Conservation (phyloP, 2,329 filamentous ascomycete species). For the Ophiocordyceps camponoti-rufipedis region DNA sequence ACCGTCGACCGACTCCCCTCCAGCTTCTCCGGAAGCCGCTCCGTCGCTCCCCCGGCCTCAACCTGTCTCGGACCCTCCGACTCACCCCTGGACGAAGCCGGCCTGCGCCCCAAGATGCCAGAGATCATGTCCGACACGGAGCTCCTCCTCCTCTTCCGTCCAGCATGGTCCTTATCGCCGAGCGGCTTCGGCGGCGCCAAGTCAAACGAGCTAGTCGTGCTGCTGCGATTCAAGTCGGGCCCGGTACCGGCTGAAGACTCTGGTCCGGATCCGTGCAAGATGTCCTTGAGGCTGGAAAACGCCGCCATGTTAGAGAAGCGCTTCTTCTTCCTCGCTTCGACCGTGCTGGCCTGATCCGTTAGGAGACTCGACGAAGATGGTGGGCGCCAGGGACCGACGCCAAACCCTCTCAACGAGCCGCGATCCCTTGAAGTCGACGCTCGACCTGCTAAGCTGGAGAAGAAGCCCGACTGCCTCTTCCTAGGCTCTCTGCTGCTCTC, state of each 20-base stretch:
- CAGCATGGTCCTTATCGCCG: constrained; percentile 3
- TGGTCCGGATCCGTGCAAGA: constrained; percentile 9
- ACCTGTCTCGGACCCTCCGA: constrained; percentile 3
- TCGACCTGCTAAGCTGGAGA: constrained; percentile 11
- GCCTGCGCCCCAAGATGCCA: constrained; percentile 10
- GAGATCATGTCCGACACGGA: constrained; percentile 13
- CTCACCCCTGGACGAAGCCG: constrained; percentile 4
- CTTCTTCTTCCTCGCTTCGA: constrained; percentile 16
- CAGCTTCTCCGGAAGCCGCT: not conserved
- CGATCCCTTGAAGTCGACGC: constrained; percentile 8
- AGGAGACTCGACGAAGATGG: constrained; percentile 1
- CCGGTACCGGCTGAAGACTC: not conserved
- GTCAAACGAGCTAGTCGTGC: constrained; percentile 6
- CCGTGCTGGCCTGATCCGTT: constrained; percentile 2
- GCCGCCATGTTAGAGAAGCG: constrained; percentile 23
- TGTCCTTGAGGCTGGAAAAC: constrained; percentile 12
- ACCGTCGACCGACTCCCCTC: constrained; percentile 4
- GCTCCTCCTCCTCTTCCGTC: constrained; percentile 10
- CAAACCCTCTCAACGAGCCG: not conserved
- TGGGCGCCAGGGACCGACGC: constrained; percentile 1
- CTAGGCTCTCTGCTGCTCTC: constrained; percentile 18
- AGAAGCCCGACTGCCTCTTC: constrained; percentile 21
- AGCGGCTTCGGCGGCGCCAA: constrained; percentile 4
- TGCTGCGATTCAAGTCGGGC: constrained; percentile 6
- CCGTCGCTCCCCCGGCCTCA: not conserved